Conservation (phyloP, 176 grass and related monocot genomes). For the Oropetium thomaeum region DNA sequence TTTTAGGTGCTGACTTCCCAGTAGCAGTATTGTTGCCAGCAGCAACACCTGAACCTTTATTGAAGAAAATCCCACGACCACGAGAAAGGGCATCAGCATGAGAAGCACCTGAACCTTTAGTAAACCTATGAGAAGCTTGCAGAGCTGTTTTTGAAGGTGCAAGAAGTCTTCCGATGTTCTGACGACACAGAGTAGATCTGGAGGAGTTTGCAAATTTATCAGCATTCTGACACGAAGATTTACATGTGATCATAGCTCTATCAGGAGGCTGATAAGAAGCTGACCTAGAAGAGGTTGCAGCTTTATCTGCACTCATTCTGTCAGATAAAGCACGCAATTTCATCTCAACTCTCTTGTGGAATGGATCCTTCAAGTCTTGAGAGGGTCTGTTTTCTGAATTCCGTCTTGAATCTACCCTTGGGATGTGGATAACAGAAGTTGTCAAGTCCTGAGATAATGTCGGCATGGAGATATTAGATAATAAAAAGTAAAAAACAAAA, state of each 20-base stretch:
- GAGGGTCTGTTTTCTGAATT: slow-evolving; percentile 39
- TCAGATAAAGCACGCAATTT: slow-evolving; percentile 62
- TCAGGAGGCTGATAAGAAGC: slow-evolving; percentile 27
- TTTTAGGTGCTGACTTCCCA: slow-evolving; percentile 17
- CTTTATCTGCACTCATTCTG: slow-evolving; percentile 43
- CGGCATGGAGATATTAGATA: slow-evolving; percentile 17
- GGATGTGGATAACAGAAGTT: slow-evolving; percentile 31
- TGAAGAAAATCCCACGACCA: slow-evolving; percentile 10
- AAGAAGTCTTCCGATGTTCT: slow-evolving; percentile 5
- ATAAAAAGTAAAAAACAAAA: slow-evolving; percentile 4
- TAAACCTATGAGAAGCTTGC: slow-evolving; percentile 19
- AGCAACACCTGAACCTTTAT: slow-evolving; percentile 14
- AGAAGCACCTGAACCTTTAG: slow-evolving; percentile 17
- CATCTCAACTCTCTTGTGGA: slow-evolving; percentile 54
- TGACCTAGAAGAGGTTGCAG: slow-evolving; percentile 16
- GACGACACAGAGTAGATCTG: slow-evolving; percentile 16
- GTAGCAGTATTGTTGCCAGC: slow-evolving; percentile 2
- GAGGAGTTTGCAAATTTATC: slow-evolving; percentile 24
- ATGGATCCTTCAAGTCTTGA: slow-evolving; percentile 39
- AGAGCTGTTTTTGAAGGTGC: slow-evolving; percentile 27
- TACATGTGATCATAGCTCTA: slow-evolving; percentile 4
- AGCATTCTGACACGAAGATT: slow-evolving; percentile 31
- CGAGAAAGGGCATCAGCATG: background rate
- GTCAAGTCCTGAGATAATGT: slow-evolving; percentile 35
- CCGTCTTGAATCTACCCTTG: slow-evolving; percentile 31